Evolutionary conservation across 495 filamentous ascomycete species (phyloP), one percentile per base, ranked within the genome.

Genomic region (Xylaria curta): DNA sequence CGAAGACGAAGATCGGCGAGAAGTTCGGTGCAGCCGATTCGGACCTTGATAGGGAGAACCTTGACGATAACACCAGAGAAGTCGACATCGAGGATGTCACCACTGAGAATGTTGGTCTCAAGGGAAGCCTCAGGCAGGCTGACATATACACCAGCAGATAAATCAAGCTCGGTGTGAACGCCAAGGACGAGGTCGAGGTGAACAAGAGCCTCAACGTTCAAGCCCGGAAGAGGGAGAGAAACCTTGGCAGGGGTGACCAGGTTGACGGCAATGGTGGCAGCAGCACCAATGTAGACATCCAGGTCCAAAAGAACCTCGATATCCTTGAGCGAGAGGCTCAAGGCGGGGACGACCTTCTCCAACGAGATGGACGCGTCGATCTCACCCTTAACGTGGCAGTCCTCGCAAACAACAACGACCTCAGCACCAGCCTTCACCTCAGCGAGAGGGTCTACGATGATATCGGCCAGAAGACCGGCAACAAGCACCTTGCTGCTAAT

Each of bases 111-210:
- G 38, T 82, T 79, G 46, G 82, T 78, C 66, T 79, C 79, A 28
- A 84, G 71, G 49, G 56, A 79, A 12, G 82, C 78, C 15, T 76
- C 80, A 31, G 80, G 76, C 31, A 84, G 75, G 64, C 78, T 77
- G 13, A 84, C 74, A 65, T 82, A 79, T 60, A 84, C 81, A 59
- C 82, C 82, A 60, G 79, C 81, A 28, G 78, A 77, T 38, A 84
- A 72, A 74, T 84, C 82, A 62, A 84, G 76, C 44, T 75, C 76
- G 19, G 76, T 79, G 47, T 79, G 73, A 61, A 82, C 70, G 73
- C 81, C 78, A 60, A 84, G 75, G 44, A 84, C 72, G 19, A 84
- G 77, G 63, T 84, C 82, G 21, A 84, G 72, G 56, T 75, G 76
- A 61, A 84, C 75, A 5, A 82, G 66, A 5, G 82, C 72, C 6